phyloP scores from a whole-genome alignment of 2,329 filamentous ascomycete genomes.

The Corinectria fuckeliana region DNA sequence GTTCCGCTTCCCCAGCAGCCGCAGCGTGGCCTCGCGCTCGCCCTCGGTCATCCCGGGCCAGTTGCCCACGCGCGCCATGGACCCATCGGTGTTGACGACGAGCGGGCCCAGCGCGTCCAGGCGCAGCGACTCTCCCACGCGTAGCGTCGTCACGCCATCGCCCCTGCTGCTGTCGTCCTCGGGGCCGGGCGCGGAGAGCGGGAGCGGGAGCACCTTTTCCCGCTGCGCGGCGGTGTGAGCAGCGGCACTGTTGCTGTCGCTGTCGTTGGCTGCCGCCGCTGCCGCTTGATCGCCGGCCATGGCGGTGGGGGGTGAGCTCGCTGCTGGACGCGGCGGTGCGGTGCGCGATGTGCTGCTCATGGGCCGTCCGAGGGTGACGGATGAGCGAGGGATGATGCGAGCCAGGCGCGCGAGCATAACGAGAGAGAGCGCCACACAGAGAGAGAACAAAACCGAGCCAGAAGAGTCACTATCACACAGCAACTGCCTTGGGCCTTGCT shows the following conservation, averaged over 20 bases:
- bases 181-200: conserved; percentile 37
- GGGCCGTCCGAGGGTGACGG: conserved; percentile 4
- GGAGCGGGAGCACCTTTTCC: conserved; percentile 9
- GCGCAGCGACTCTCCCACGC: conserved; percentile 51
- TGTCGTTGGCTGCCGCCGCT: background rate
- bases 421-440: background rate
- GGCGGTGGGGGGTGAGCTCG: background rate
- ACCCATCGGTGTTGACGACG: conserved; percentile 76
- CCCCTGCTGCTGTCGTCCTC: conserved; percentile 24
- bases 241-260: no score
- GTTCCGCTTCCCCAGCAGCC: conserved; percentile 73
- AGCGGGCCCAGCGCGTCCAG: conserved; percentile 75
- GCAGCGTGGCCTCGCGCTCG: conserved; percentile 71
- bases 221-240: background rate
- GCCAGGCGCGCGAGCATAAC: conserved; percentile 14
- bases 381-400: conserved; percentile 4
- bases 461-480: background rate
- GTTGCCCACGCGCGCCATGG: conserved; percentile 73
- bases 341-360: conserved; percentile 11
- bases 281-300: background rate
- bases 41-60: conserved; percentile 75
- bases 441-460: background rate
- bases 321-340: conserved; percentile 1
- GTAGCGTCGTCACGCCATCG: conserved; percentile 33
- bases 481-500: no score